A percentile compares a stretch with the other conserved stretches of the same genome.
Evolutionary conservation across 1,284 basidiomycete genomes (phyloP).

Genomic region (Chalciporus sp.): DNA sequence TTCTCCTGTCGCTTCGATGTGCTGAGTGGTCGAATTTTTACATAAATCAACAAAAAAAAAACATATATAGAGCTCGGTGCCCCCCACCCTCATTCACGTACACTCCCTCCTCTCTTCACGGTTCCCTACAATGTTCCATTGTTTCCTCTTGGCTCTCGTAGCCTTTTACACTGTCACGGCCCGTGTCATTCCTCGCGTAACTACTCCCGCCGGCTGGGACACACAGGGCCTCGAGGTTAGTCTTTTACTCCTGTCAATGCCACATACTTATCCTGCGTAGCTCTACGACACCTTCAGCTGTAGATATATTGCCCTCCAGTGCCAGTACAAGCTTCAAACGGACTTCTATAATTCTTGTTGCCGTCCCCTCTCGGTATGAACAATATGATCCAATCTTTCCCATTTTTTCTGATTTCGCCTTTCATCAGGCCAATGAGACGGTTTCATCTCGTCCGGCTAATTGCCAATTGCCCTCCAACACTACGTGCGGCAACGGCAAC

Average conservation of each 20-base stretch:
- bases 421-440: constrained; percentile 47
- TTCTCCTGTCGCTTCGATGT: constrained; percentile 18
- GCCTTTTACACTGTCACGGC: constrained; percentile 48
- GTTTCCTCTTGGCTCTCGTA: constrained; percentile 49
- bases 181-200: constrained; percentile 49
- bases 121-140: constrained; percentile 44
- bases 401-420: constrained; percentile 1
- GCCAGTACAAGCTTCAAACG: constrained; percentile 63
- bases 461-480: constrained; percentile 40
- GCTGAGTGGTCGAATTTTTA: background rate
- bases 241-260: background rate
- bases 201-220: constrained; percentile 47
- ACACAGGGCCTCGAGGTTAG: constrained; percentile 44
- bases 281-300: constrained; percentile 65
- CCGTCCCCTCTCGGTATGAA: constrained; percentile 50
- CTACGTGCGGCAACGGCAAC: constrained; percentile 27
- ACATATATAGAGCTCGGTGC: background rate
- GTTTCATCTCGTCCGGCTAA: constrained; percentile 50
- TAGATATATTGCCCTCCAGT: constrained; percentile 62
- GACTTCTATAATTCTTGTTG: constrained; percentile 67
- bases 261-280: constrained; percentile 28
- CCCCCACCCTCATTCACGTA: constrained; percentile 30
- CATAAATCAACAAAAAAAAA: constrained; percentile 19
- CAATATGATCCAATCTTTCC: background rate
- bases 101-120: constrained; percentile 27